Conservation (phyloP, 2,329 filamentous ascomycete species). For the Trichoderma sp. region DNA sequence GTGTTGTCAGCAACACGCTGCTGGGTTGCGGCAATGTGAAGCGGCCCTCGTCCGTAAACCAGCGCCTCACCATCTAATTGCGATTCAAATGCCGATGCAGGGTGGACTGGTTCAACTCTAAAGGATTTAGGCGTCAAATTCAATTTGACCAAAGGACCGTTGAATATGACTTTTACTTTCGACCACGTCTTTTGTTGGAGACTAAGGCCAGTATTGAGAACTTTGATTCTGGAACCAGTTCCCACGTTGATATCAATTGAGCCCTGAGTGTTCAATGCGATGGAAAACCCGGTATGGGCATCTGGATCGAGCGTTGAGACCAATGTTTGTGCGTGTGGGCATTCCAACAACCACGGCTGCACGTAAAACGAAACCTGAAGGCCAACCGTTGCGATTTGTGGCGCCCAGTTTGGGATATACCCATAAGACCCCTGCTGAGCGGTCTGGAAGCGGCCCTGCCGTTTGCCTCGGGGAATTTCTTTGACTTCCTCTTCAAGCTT, state of each 20-base stretch:
- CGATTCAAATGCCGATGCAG: background rate
- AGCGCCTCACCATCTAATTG: background rate
- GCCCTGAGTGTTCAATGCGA: background rate
- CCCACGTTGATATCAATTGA: background rate
- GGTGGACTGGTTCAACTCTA: background rate
- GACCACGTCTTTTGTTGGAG: background rate
- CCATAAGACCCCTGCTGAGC: background rate
- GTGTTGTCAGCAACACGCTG: background rate
- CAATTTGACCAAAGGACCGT: background rate
- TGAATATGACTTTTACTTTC: background rate
- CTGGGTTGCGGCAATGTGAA: background rate
- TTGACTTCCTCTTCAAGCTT: background rate
- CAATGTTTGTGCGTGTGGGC: background rate
- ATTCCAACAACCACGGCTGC: background rate
- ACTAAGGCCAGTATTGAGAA: background rate
- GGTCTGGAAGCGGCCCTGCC: background rate
- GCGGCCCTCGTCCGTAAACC: background rate
- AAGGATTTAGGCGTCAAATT: background rate
- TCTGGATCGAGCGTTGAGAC: background rate
- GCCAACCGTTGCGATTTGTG: background rate
- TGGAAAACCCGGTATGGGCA: background rate
- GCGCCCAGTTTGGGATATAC: background rate
- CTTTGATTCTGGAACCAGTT: background rate
- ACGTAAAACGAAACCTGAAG: background rate
- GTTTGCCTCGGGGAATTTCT: background rate